Evolutionary conservation across 1,284 basidiomycete species (phyloP), one percentile per base, ranked within the genome.

Genomic region (Termitomyces sp.): DNA sequence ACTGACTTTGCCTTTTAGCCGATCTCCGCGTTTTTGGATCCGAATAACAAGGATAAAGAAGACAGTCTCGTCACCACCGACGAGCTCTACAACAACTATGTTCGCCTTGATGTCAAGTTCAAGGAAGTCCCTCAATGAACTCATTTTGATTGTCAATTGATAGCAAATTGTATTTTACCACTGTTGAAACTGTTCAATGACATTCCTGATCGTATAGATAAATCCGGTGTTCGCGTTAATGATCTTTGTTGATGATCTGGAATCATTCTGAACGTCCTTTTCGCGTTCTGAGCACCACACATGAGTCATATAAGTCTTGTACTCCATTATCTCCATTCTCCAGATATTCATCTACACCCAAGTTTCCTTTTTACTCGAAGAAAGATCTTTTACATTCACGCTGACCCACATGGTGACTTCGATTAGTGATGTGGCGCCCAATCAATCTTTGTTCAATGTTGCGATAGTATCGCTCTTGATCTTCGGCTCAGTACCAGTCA

Each of bases 81-180:
- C 49, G 81, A 84, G 65, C 60, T 84, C 41, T 85, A 84, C 65
- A 75, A 83, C 65, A 81, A 82, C 56, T 84, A 80, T 58, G 78
- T 83, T 40, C 73, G 77, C 43, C 73, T 70, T 48, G 76, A 79
- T 64, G 73, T 84, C 24, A 62, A 49, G 30, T 64, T 66, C 42
- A 62, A 60, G 54, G 61, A 59, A 43, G 49, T 50, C 15, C 40
- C 41, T 31, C 52, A 41, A 39, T 52, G 17, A 40, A 15, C 15
- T 1, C 9, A 19, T 1, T 15, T 9, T 21, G 42, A 17, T 31
- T 48, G 31, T 2, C 24, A 33, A 24, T 31, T 15, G 15, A 7
- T 13, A 1, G 8, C 26, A 19, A n/a, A 30, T 50, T 48, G 31
- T 41, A 17, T 24, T n/a, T 24, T 17, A 41, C 17, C 26, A 8